A percentile compares a stretch with the other conserved stretches of the same genome.
phyloP scores from a whole-genome alignment of 2,329 filamentous ascomycete species.

The Epichloe amarillans region DNA sequence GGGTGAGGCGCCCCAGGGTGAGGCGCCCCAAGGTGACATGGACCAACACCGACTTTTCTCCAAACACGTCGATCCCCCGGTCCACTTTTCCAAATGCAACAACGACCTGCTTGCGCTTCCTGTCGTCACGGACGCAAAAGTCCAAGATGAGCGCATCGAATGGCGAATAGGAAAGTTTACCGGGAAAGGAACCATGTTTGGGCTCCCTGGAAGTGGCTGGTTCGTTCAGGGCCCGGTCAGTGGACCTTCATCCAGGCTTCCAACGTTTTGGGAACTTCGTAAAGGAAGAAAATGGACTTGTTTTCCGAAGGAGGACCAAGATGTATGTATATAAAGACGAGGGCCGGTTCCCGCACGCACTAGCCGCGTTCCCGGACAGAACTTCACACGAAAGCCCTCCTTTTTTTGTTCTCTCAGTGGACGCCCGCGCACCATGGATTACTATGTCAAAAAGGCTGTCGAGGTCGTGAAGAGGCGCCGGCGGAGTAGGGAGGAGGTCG shows the following conservation, averaged over 20 bases:
- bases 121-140: neutral
- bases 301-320: too few species aligned
- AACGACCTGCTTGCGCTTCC: too few species aligned
- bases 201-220: neutral
- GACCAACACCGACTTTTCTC: neutral
- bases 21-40: neutral
- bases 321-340: too few species aligned
- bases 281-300: neutral
- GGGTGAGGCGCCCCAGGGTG: neutral
- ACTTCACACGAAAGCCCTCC: too few species aligned
- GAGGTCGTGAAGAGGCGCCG: slow-evolving; percentile 1
- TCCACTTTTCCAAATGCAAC: neutral
- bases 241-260: neutral
- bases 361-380: too few species aligned
- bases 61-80: neutral
- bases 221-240: neutral
- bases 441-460: slow-evolving; percentile 3
- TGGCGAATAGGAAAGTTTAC: neutral
- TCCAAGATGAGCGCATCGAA: neutral
- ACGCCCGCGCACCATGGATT: slow-evolving; percentile 1
- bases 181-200: neutral
- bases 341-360: too few species aligned
- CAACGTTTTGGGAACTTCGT: neutral
- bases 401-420: too few species aligned
- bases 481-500: slow-evolving; percentile 1